Evolutionary conservation across 108 stramenopile genomes (phyloP).

Genomic region (Cyclostephanos tholiformis): DNA sequence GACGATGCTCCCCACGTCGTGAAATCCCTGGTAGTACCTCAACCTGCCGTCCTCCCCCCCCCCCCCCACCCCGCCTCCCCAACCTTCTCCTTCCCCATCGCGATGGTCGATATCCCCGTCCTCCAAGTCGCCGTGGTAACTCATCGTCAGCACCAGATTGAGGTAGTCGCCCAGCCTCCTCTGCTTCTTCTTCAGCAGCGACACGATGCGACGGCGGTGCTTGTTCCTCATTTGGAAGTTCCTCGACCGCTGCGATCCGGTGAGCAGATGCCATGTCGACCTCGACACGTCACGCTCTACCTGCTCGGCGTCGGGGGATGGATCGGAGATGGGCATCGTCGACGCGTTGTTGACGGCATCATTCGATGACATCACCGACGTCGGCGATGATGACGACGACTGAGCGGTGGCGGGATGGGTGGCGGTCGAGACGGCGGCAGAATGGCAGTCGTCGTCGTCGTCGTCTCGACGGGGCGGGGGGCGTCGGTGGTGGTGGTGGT

Average conservation of each 20-base stretch:
- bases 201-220: slow-evolving; percentile 41
- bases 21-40: slow-evolving; percentile 89
- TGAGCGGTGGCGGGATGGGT: too few species aligned
- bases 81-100: background rate
- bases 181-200: slow-evolving; percentile 72
- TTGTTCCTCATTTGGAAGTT: slow-evolving; percentile 69
- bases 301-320: slow-evolving; percentile 69
- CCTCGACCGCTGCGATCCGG: slow-evolving; percentile 65
- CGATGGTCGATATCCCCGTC: background rate
- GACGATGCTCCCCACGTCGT: slow-evolving; percentile 84
- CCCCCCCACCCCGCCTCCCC: slow-evolving; percentile 11
- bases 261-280: slow-evolving; percentile 86
- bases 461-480: too few species aligned
- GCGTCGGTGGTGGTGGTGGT: too few species aligned
- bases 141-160: slow-evolving; percentile 66
- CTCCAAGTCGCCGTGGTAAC: slow-evolving; percentile 28
- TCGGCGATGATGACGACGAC: too few species aligned
- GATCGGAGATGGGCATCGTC: slow-evolving; percentile 21
- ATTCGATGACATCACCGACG: too few species aligned
- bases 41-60: slow-evolving; percentile 32
- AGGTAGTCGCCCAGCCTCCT: slow-evolving; percentile 74
- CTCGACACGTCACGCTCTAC: slow-evolving; percentile 78
- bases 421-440: too few species aligned
- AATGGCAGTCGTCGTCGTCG: too few species aligned
- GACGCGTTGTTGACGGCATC: background rate